A percentile compares a stretch with the other conserved stretches of the same genome.
Conservation (phyloP, 345 rosid species). For the Eucalyptus polybractea region DNA sequence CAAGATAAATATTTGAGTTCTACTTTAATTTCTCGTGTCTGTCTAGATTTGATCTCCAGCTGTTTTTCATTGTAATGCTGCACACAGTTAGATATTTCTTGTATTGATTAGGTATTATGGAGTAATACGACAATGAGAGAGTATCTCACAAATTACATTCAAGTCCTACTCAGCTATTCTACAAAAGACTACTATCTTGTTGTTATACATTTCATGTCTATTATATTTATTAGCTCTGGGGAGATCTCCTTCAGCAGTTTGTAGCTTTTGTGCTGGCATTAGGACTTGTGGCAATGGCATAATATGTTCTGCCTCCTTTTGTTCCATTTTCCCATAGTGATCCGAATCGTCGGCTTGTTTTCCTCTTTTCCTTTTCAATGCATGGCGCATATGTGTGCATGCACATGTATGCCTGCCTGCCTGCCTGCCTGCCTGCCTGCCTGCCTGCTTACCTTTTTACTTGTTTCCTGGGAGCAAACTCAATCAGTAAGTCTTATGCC, state of each 20-base stretch:
- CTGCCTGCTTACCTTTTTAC: neutral
- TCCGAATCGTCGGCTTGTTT: neutral
- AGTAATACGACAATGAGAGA: neutral
- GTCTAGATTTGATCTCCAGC: neutral
- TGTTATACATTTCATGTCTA: neutral
- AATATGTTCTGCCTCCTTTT: neutral
- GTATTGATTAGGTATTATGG: neutral
- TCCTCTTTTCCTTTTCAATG: neutral
- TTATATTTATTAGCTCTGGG: neutral
- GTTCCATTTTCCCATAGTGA: neutral
- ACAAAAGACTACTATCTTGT: neutral
- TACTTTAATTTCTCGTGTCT: neutral
- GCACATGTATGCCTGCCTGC: neutral
- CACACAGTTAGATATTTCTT: neutral
- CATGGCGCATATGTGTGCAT: neutral
- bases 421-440: too few relatives aligned
- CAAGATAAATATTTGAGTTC: neutral
- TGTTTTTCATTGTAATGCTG: neutral
- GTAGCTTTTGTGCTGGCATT: neutral
- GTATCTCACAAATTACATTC: neutral
- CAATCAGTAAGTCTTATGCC: neutral
- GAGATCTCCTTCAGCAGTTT: neutral
- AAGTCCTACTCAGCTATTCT: neutral
- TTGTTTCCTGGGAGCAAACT: neutral
- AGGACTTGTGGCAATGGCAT: neutral